These are phyloP conservation scores for Phytophthora idaei DNA, from an alignment of 352 stramenopile species.

Conservation along the genomic window DNA sequence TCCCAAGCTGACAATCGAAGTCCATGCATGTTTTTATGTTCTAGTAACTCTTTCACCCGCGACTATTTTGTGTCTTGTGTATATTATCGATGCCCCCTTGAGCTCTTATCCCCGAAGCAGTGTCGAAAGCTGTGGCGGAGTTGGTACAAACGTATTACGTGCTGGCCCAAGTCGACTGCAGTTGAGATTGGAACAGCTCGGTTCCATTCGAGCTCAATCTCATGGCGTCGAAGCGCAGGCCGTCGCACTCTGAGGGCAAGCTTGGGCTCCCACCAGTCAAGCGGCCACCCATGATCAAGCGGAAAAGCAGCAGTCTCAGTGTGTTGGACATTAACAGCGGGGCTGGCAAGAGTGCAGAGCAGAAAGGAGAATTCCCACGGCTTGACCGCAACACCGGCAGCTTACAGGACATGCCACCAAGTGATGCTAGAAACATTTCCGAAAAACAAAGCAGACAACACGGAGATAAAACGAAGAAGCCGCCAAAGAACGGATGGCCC, in stretches of 20 bases:
- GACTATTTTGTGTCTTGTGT: neutral
- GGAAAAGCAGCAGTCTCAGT: conserved; percentile 67
- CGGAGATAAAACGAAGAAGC: conserved; percentile 29
- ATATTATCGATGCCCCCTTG: conserved; percentile 25
- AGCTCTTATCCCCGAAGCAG: conserved; percentile 32
- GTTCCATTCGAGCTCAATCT: conserved; percentile 6
- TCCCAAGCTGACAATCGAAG: conserved; percentile 13
- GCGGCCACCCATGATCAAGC: conserved; percentile 34
- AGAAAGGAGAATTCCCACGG: conserved; percentile 31
- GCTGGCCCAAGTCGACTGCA: neutral
- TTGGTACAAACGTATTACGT: conserved; percentile 3
- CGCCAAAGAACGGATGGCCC: conserved; percentile 26
- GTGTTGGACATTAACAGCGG: conserved; percentile 39
- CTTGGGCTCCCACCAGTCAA: conserved; percentile 26
- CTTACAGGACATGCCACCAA: conserved; percentile 41
- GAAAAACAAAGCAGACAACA: conserved; percentile 18
- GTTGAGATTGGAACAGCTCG: conserved; percentile 5
- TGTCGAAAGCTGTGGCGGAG: conserved; percentile 20
- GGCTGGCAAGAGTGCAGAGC: conserved; percentile 3
- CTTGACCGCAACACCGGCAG: conserved; percentile 57
- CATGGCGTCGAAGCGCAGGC: conserved; percentile 27
- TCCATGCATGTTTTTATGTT: conserved; percentile 29
- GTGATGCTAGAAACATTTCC: neutral
- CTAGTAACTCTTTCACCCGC: neutral
- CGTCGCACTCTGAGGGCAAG: conserved; percentile 5